Conservation (phyloP, 345 rosid genomes). For the Salix purpurea region DNA sequence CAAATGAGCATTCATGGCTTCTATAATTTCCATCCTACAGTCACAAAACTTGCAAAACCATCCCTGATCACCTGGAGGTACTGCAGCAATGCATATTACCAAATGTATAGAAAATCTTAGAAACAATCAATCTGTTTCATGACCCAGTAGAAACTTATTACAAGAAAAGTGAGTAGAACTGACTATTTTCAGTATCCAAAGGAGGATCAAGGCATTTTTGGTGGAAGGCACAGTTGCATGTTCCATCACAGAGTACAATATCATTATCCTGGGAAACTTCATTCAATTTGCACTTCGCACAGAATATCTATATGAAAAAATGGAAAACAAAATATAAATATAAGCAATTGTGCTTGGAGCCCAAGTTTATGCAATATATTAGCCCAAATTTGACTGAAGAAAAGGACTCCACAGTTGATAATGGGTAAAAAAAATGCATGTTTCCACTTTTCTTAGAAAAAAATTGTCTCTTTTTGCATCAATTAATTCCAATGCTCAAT, state of each 20-base stretch:
- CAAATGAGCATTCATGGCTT: slow-evolving; percentile 85
- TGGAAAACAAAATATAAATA: slow-evolving; percentile 7
- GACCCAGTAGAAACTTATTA: neutral
- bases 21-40: slow-evolving; percentile 85
- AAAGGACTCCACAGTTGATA: neutral
- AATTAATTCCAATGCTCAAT: neutral
- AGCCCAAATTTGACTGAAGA: neutral
- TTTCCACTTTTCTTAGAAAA: neutral
- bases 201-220: slow-evolving; percentile 95
- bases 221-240: slow-evolving; percentile 89
- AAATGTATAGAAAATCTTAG: slow-evolving; percentile 5
- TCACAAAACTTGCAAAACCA: slow-evolving; percentile 95
- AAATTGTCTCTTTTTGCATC: neutral
- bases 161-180: slow-evolving; percentile 21
- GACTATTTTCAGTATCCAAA: slow-evolving; percentile 79
- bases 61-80: slow-evolving; percentile 96
- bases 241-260: slow-evolving; percentile 92
- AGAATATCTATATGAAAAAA: slow-evolving; percentile 61
- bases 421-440: neutral
- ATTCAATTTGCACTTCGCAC: slow-evolving; percentile 80
- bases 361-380: neutral
- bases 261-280: slow-evolving; percentile 91
- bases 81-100: slow-evolving; percentile 61
- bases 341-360: neutral
- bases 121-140: slow-evolving; percentile 12